These are phyloP conservation scores for Inga laurina DNA, from an alignment of 306 rosid genomes.

Conservation along the genomic window DNA sequence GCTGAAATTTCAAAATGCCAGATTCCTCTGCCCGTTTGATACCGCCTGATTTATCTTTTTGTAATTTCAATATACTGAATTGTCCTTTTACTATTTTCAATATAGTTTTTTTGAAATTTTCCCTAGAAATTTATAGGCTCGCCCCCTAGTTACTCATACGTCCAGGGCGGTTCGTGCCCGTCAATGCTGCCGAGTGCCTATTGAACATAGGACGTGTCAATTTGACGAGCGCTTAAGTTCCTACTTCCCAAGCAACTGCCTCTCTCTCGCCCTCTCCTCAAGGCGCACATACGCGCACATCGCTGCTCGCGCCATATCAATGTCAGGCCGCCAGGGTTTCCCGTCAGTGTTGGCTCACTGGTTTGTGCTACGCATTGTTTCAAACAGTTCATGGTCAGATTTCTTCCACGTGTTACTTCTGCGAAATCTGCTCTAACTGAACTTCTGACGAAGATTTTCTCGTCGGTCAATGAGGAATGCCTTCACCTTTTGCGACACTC, in stretches of 20 bases:
- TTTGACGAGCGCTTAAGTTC: conserved; percentile 24
- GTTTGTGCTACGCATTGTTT: conserved; percentile 37
- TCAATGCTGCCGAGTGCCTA: conserved; percentile 34
- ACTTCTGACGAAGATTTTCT: not conserved
- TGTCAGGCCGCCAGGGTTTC: not conserved
- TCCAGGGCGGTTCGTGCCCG: conserved; percentile 9
- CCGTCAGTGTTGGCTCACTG: not conserved
- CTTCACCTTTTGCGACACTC: conserved; percentile 61
- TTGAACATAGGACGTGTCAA: conserved; percentile 48
- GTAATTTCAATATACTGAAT: too few species aligned
- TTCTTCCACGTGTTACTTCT: conserved; percentile 33
- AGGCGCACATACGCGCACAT: not conserved
- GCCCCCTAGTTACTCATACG: not conserved
- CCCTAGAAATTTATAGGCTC: too few species aligned
- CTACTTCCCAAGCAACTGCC: not conserved
- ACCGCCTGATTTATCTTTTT: too few species aligned
- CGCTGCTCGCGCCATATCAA: conserved; percentile 10
- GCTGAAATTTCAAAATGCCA: too few species aligned
- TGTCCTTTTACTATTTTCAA: too few species aligned
- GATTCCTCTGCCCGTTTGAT: too few species aligned
- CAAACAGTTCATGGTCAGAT: conserved; percentile 41
- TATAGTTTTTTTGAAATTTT: too few species aligned
- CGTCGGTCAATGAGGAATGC: conserved; percentile 74
- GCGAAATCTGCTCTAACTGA: conserved; percentile 24
- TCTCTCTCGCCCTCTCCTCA: not conserved